These are phyloP conservation scores for Kurtzmaniella quercitrusa DNA, from an alignment of 1,139 yeast genomes.

Conservation along the genomic window DNA sequence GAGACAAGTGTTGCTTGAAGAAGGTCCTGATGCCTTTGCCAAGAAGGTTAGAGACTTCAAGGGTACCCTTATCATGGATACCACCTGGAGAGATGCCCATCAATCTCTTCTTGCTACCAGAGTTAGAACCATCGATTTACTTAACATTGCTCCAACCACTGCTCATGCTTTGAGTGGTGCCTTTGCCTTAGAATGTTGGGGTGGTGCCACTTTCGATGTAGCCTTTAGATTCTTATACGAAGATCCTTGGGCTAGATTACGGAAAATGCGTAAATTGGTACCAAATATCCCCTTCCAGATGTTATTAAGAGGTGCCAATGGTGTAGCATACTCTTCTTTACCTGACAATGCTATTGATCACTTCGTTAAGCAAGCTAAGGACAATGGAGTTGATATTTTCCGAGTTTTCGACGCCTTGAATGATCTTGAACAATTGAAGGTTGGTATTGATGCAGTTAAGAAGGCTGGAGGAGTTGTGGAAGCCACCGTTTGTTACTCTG, in stretches of 20 bases:
- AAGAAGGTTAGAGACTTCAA: slow-evolving; percentile 76
- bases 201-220: slow-evolving; percentile 99
- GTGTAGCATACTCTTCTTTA: slow-evolving; percentile 94
- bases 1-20: slow-evolving; percentile 79
- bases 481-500: slow-evolving; percentile 97
- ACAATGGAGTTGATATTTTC: slow-evolving; percentile 93
- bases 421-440: slow-evolving; percentile 93
- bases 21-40: slow-evolving; percentile 90
- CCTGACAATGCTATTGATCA: slow-evolving; percentile 99
- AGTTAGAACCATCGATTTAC: slow-evolving; percentile 88
- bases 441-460: slow-evolving; percentile 96
- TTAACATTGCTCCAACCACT: slow-evolving; percentile 90
- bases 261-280: slow-evolving; percentile 80
- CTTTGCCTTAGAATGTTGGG: slow-evolving; percentile 98
- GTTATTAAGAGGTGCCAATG: slow-evolving; percentile 98
- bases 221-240: slow-evolving; percentile 97
- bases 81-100: slow-evolving; percentile 99
- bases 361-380: slow-evolving; percentile 90
- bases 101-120: slow-evolving; percentile 98
- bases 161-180: slow-evolving; percentile 88
- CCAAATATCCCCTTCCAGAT: slow-evolving; percentile 99
- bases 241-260: slow-evolving; percentile 97
- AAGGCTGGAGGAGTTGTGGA: slow-evolving; percentile 99
- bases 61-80: slow-evolving; percentile 92
- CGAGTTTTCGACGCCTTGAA: slow-evolving; percentile 97